Evolutionary conservation across 306 rosid genomes (phyloP), one percentile per base, ranked within the genome.

Genomic region (Fragaria iinumae): DNA sequence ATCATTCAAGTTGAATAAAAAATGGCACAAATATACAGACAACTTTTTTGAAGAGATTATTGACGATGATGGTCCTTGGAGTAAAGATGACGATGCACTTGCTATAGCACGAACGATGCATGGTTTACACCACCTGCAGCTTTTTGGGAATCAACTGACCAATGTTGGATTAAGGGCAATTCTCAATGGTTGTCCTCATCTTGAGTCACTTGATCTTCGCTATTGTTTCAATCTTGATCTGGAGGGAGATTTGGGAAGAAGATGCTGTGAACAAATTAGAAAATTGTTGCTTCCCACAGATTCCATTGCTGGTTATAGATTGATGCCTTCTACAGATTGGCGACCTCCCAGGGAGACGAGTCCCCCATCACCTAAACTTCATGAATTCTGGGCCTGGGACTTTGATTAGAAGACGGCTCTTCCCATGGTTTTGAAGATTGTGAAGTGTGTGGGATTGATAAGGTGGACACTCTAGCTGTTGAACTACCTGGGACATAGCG

Each of bases 161-260:
- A 29, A 29, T 29, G 32, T 29, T 29, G 32, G 39, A 29, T 77
- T 90, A 80, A 69, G 34, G 65, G 87, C 91, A 79, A 82, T 90
- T 82, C 85, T 90, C 36, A 79, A 83, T 67, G 80, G 85, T 12
- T 88, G 93, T 88, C 82, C 88, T 64, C 69, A 62, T 70, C 87
- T 90, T 18, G 87, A 85, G 84, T 85, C 84, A 53, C 91, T 90
- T n/a, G 92, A 90, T 69, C 70, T 90, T 32, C 83, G 89, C 4
- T 74, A 17, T 2, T 88, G 92, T 77, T 88, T 78, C 79, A 82
- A 86, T 69, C 57, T 90, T 71, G 75, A 29, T 16, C 66, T 87
- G 53, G 76, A 7, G 4, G 87, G 84, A 69, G 43, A 59, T 67
- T 52, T 86, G 67, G 82, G 80, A 49, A 78, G 25, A 43, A 74